Base-by-base conservation (phyloP, 2,329 filamentous ascomycete genomes). In the Paradendryphiella salina region DNA sequence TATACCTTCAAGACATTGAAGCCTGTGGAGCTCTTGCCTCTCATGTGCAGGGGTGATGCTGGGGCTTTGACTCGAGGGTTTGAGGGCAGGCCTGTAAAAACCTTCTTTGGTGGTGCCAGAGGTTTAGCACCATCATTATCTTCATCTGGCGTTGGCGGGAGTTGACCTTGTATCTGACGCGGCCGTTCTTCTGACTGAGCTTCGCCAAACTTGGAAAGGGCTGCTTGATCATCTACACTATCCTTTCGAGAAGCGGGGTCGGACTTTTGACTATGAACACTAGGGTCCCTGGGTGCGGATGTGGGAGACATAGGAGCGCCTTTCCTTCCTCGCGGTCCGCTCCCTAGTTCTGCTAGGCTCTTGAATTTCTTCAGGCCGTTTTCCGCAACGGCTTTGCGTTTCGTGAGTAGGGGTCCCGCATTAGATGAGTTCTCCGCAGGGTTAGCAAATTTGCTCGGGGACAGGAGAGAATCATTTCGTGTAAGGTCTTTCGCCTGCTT, bases 1-100 rank as follows among this genome's bases (percentile, higher is more conserved):
- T 63, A 56, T 67, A 72, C 69, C 61, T 72, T 70, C 56, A 73
- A 56, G 26, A 72, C 60, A 43, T 70, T 67, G 48, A 73, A 71
- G 26, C 69, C 67, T 11, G 70, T 71, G 49, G 64, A 72, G 50
- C 72, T 73, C 51, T 73, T 73, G 15, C 70, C 68, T 9, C 68
- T 67, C 31, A 57, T 46, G 41, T 73, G 70, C 45, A 67, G 64
- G 31, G 63, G 59, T 18, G 60, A 60, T 8, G 42, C 46, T 29
- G 49, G 64, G 26, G 48, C 52, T 46, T 60, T 64, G 35, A 57
- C 49, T 29, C 64, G 63, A n/a, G 69, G 67, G 35, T 69, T 69
- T 2, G 66, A 65, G 1, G 69, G 67, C 21, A 68, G 58, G 17
- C 69, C 67, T 13, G 56, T 53, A 36, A 67, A 60, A 6, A 53